Base-by-base conservation (phyloP, 1,284 basidiomycete species). In the Hypsizygus ulmarius region DNA sequence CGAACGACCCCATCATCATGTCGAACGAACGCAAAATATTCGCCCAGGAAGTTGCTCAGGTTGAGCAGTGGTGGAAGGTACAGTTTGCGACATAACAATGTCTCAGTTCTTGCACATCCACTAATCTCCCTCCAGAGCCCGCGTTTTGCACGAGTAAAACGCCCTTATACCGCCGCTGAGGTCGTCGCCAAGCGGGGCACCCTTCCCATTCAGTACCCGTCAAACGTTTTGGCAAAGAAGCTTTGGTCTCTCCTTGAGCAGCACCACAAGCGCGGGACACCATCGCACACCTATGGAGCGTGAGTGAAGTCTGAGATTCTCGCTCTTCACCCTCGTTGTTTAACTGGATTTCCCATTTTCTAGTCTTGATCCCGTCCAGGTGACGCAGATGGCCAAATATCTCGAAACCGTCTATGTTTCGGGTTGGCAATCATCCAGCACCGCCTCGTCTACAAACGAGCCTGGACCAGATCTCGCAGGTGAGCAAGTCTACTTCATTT, bases 391-490 rank as follows among this genome's bases (percentile, higher is more conserved):
- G 96, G 95, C 95, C 28, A 96, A 96, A 67, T 90, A 97, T 69
- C 87, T 97, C 59, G 96, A 99, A 71, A 96, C 94, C 2, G 90
- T 99, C 56, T 99, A 99, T 66, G 92, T 99, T 43, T 98, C 95
- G 10, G 96, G 96, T 7, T 99, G 96, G 95, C 92, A 93, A 60
- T 90, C 87, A 11, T 93, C 90, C 12, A 97, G 93, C 58, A 97
- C 93, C 3, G 91, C 91, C 21, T 90, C 90, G 0, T 90, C 84
- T 64, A 89, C 87, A 37, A 90, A 98, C 61, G 96, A 99, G 68
- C 95, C 96, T 19, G 96, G 96, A 38, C 96, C 96, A 12, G 97
- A 99, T 79, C 90, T 99, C 64, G 96, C 83, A 74, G 95, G 90
- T 89, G 59, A 61, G 73, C 64, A 28, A 14, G 11, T 18, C 39